Evolutionary conservation across 2,329 filamentous ascomycete genomes (phyloP).

Genomic region (Fusarium brevicatenulatum): DNA sequence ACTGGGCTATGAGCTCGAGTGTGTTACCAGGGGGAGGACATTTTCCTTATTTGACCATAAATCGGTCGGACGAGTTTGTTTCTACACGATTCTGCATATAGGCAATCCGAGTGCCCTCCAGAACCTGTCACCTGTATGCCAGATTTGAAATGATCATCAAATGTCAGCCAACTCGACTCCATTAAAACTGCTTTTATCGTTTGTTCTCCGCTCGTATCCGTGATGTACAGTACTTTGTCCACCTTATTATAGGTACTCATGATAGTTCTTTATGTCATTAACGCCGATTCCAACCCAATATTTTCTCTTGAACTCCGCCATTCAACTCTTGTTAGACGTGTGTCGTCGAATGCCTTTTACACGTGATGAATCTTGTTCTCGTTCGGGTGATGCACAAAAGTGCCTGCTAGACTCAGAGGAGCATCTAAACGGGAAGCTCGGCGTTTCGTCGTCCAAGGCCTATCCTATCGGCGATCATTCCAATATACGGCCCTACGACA

Average conservation of each 20-base stretch:
- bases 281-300: conserved; percentile 40
- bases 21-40: conserved; percentile 35
- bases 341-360: conserved; percentile 4
- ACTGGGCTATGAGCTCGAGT: conserved; percentile 35
- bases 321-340: conserved; percentile 25
- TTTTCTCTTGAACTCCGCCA: conserved; percentile 35
- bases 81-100: conserved; percentile 46
- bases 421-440: conserved; percentile 76
- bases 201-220: conserved; percentile 12
- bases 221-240: conserved; percentile 24
- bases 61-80: conserved; percentile 39
- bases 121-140: conserved; percentile 3
- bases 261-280: conserved; percentile 27
- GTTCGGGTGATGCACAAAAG: background rate
- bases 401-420: background rate
- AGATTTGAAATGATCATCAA: background rate
- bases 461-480: conserved; percentile 74
- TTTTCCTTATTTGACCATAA: conserved; percentile 37
- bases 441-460: conserved; percentile 77
- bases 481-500: conserved; percentile 87
- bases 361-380: background rate
- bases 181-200: conserved; percentile 13
- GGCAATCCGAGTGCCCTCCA: conserved; percentile 40
- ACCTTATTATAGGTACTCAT: conserved; percentile 10
- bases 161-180: background rate